Base-by-base conservation (phyloP, 495 filamentous ascomycete species). In the Recurvomyces mirabilis region DNA sequence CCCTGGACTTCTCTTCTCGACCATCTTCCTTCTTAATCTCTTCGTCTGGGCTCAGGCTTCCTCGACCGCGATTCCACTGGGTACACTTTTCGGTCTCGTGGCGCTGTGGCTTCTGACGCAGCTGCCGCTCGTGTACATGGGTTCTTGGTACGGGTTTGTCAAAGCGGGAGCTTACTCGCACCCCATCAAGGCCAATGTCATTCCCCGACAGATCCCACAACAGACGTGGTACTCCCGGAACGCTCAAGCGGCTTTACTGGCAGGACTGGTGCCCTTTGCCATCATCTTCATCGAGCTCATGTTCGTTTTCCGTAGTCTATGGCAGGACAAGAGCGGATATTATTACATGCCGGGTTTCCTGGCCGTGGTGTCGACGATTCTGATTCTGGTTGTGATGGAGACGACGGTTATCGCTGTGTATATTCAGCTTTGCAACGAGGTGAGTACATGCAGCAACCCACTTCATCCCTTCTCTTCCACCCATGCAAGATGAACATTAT, bases 311-410 rank as follows among this genome's bases (percentile, higher is more conserved):
- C 82, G 84, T 60, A 87, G 81, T 44, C 56, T 94, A 10, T 94
- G 87, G 86, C 82, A 86, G 59, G 87, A 94, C 56, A 94, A 94
- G 66, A 85, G 78, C 55, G 84, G 84, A 11, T 95, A 93, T 56
- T 94, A 94, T 60, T 95, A 95, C 62, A 78, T 95, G 29, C 94
- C 93, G 62, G 88, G 88, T 7, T 95, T 93, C 69, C 60, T 93
- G 41, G 80, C 77, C 15, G 76, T 86, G 13, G 83, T 93, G 21
- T 75, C 68, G 17, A 63, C 77, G 0, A 84, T 95, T 29, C 63
- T 88, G 13, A 69, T 91, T 11, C 61, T 93, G 17, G 86, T 83
- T 1, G 77, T 94, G 20, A 74, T 86, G 39, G 85, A 95, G 68
- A 87, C 93, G 42, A 93, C 86, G 1, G 79, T 95, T 22, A 85